These are phyloP conservation scores for Talaromyces sp. DNA, from an alignment of 2,329 filamentous ascomycete genomes.

Conservation along the genomic window DNA sequence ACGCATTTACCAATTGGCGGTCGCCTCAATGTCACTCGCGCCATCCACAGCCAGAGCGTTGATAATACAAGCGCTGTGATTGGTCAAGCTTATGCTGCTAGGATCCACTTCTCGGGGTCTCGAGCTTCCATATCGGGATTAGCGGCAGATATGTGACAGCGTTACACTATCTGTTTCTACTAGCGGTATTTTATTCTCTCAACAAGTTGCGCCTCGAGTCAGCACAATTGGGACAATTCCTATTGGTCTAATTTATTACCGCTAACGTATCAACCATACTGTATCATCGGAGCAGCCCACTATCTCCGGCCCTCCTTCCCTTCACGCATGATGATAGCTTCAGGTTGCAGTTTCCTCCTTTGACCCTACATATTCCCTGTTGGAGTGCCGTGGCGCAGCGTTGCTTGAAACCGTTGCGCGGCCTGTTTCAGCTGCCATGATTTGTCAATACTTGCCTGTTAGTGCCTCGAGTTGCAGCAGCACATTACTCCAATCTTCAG, in stretches of 20 bases:
- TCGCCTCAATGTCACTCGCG: slow-evolving; percentile 1
- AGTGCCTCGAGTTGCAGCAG: background rate
- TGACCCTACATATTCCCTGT: background rate
- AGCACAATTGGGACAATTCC: background rate
- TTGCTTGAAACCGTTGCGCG: background rate
- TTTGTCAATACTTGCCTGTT: background rate
- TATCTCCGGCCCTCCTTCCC: background rate
- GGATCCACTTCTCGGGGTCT: background rate
- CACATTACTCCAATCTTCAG: background rate
- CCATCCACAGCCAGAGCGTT: background rate
- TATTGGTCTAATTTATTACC: background rate
- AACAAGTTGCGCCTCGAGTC: background rate
- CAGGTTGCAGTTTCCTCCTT: background rate
- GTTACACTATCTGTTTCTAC: background rate
- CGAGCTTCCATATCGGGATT: background rate
- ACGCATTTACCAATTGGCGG: background rate
- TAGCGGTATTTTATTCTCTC: background rate
- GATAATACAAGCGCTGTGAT: background rate
- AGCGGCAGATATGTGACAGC: background rate
- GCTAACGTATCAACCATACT: background rate
- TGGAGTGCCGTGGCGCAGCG: background rate
- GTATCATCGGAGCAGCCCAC: background rate
- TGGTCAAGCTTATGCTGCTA: background rate
- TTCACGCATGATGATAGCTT: background rate
- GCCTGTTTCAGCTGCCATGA: background rate